A percentile compares a stretch with the other conserved stretches of the same genome.
These are phyloP conservation scores for Alternaria hordeiaustralica DNA, from an alignment of 2,329 filamentous ascomycete genomes.

Conservation along the genomic window DNA sequence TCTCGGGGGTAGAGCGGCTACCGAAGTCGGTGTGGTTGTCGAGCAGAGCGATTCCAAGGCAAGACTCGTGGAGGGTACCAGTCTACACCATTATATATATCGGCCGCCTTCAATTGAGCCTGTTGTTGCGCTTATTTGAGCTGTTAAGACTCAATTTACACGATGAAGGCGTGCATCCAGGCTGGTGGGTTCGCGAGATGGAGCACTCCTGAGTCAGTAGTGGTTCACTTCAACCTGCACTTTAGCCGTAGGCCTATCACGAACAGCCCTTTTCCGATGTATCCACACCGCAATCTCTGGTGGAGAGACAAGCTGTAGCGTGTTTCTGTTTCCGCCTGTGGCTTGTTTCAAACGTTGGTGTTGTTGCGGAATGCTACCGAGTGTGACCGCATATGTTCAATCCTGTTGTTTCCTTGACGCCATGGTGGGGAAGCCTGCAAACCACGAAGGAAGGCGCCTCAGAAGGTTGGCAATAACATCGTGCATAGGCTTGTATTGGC, in stretches of 20 bases:
- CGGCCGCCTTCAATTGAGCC: background rate
- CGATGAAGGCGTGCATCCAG: background rate
- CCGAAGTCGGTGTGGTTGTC: background rate
- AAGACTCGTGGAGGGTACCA: accelerated
- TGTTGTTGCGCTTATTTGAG: background rate
- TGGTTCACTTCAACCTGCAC: background rate
- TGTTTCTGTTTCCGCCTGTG: conserved; percentile 1
- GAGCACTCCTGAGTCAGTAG: background rate
- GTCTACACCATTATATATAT: background rate
- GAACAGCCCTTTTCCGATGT: background rate
- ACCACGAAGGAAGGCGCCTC: background rate
- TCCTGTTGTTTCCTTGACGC: background rate
- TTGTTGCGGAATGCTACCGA: background rate
- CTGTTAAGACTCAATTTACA: background rate
- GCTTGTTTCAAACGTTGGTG: conserved; percentile 1
- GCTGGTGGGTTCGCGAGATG: background rate
- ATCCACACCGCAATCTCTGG: background rate
- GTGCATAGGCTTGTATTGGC: background rate
- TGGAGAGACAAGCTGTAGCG: background rate
- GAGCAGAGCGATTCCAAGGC: background rate
- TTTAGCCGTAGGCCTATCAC: background rate
- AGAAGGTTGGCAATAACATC: background rate
- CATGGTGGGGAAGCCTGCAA: background rate
- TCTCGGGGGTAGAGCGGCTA: background rate
- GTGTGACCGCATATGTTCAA: background rate